Evolutionary conservation across 495 filamentous ascomycete species (phyloP).

Genomic region (Podospora australis): DNA sequence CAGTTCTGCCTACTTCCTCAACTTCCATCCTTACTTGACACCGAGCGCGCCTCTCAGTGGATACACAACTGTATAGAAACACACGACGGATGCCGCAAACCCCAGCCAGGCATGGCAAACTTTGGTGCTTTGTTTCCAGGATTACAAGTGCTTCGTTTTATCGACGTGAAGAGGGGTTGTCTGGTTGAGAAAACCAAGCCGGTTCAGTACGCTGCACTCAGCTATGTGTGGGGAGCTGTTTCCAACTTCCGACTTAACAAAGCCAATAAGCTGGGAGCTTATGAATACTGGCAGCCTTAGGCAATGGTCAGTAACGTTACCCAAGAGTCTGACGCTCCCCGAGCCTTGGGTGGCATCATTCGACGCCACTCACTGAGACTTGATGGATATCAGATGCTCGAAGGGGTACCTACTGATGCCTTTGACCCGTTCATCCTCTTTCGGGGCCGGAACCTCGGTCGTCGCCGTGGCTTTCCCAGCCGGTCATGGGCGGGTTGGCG

Average conservation of each 20-base stretch:
- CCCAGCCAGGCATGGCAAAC: background rate
- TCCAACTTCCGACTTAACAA: background rate
- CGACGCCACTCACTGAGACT: background rate
- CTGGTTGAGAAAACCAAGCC: background rate
- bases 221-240: slow-evolving; percentile 7
- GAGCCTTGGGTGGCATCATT: background rate
- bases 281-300: background rate
- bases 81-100: background rate
- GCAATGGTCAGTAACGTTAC: background rate
- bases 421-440: background rate
- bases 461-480: background rate
- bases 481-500: background rate
- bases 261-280: background rate
- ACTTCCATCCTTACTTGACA: background rate
- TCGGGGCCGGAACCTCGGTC: background rate
- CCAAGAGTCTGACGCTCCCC: background rate
- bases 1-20: background rate
- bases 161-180: background rate
- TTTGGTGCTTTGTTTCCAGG: background rate
- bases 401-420: background rate
- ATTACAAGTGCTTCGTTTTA: background rate
- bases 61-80: background rate
- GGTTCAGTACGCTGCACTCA: background rate
- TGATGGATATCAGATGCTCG: background rate
- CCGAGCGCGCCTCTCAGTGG: background rate